Percentiles rank a stretch among this genome's conserved stretches.
Evolutionary conservation across 2,329 filamentous ascomycete species (phyloP).

Genomic region (Penicillium psychrosexuale): DNA sequence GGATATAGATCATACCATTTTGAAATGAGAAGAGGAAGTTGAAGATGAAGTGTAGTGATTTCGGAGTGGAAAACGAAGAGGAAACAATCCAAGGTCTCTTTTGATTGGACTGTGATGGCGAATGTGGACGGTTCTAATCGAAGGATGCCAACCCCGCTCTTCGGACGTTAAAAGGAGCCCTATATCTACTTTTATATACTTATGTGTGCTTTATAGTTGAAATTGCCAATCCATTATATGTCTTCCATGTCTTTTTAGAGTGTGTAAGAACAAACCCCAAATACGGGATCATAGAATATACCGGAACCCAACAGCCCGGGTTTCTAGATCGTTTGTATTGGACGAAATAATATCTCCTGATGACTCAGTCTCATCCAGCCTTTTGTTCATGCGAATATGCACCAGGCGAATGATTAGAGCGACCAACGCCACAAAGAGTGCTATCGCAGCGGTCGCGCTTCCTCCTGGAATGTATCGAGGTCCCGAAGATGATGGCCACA

Average conservation of each 20-base stretch:
- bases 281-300: slow-evolving; percentile 20
- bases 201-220: no score
- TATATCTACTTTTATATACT: no score
- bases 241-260: background rate
- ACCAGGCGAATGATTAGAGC: slow-evolving; percentile 35
- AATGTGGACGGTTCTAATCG: background rate
- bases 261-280: background rate
- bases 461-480: slow-evolving; percentile 41
- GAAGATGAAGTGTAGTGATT: background rate
- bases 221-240: background rate
- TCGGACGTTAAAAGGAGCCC: background rate
- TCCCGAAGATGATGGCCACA: slow-evolving; percentile 35
- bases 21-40: background rate
- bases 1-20: slow-evolving; percentile 2
- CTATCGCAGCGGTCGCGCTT: slow-evolving; percentile 36
- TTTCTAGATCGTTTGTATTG: slow-evolving; percentile 6
- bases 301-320: slow-evolving; percentile 13
- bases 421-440: slow-evolving; percentile 34
- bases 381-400: slow-evolving; percentile 36
- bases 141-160: background rate
- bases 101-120: slow-evolving; percentile 1
- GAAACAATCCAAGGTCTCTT: no score
- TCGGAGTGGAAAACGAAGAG: background rate
- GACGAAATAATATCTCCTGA: background rate
- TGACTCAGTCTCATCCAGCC: slow-evolving; percentile 25